These are phyloP conservation scores for Scheffersomyces lignicola DNA, from an alignment of 1,139 yeast species.

Conservation along the genomic window DNA sequence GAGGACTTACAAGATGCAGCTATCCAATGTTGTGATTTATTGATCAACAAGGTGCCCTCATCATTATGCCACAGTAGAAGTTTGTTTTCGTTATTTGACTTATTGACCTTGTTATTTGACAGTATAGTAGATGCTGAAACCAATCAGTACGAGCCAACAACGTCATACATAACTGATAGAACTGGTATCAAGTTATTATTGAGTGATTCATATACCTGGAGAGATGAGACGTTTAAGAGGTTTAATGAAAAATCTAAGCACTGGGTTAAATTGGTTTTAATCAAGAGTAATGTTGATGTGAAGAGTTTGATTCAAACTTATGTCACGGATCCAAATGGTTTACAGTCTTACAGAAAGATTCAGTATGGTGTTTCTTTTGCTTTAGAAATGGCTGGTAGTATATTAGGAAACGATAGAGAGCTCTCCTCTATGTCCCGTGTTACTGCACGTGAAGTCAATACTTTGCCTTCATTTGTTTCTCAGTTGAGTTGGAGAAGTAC, in stretches of 20 bases:
- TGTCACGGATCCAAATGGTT: slow-evolving; percentile 50
- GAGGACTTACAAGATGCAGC: slow-evolving; percentile 79
- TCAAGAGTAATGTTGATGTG: slow-evolving; percentile 66
- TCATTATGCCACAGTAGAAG: slow-evolving; percentile 74
- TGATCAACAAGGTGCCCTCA: slow-evolving; percentile 74
- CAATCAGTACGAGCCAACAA: slow-evolving; percentile 78
- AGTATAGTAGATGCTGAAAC: slow-evolving; percentile 82
- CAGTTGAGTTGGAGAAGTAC: slow-evolving; percentile 76
- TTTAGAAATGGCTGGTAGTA: slow-evolving; percentile 77
- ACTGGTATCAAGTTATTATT: slow-evolving; percentile 62
- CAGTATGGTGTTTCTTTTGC: slow-evolving; percentile 89
- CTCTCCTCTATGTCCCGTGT: slow-evolving; percentile 32
- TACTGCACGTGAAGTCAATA: slow-evolving; percentile 41
- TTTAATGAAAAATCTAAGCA: slow-evolving; percentile 58
- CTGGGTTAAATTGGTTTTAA: slow-evolving; percentile 64
- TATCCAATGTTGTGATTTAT: slow-evolving; percentile 69
- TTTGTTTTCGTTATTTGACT: slow-evolving; percentile 76
- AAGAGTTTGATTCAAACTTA: slow-evolving; percentile 76
- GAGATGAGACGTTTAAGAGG: slow-evolving; percentile 63
- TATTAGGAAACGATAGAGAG: slow-evolving; percentile 66
- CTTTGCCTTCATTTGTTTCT: slow-evolving; percentile 72
- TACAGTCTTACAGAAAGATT: slow-evolving; percentile 35
- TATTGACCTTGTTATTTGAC: slow-evolving; percentile 73
- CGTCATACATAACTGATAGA: slow-evolving; percentile 59
- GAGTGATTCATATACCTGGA: slow-evolving; percentile 79